Evolutionary conservation across 2,329 filamentous ascomycete species (phyloP).

Genomic region (Colletotrichum limetticola): DNA sequence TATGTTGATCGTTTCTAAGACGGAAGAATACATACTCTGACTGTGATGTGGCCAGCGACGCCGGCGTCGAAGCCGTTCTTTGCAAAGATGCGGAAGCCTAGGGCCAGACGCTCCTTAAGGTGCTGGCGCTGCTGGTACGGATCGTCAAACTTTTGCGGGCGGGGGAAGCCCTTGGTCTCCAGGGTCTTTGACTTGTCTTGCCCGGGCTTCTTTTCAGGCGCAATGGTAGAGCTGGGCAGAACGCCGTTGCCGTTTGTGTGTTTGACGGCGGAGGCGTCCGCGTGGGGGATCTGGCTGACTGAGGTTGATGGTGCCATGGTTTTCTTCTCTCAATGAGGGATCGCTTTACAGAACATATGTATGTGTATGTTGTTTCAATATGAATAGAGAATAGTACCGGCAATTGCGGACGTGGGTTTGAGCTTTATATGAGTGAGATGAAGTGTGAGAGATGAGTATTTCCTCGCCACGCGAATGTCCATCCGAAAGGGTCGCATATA

Average conservation of each 20-base stretch:
- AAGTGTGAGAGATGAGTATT: not conserved
- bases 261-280: constrained; percentile 5
- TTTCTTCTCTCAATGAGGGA: not conserved
- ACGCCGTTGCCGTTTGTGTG: constrained; percentile 17
- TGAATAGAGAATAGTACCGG: accelerated
- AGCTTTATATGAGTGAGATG: not conserved
- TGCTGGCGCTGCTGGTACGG: constrained; percentile 58
- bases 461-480: not conserved
- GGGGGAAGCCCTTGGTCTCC: not conserved
- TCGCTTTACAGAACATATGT: not conserved
- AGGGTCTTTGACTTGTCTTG: not conserved
- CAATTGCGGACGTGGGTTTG: not conserved
- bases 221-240: not conserved
- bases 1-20: not conserved
- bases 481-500: not conserved
- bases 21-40: constrained; percentile 47
- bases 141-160: constrained; percentile 38
- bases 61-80: constrained; percentile 69
- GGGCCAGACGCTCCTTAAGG: constrained; percentile 63
- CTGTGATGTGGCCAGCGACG: constrained; percentile 73
- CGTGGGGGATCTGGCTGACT: constrained; percentile 10
- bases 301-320: constrained; percentile 19
- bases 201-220: not conserved
- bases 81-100: constrained; percentile 68
- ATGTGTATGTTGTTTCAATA: not conserved